These are phyloP conservation scores for Solanum chaucha DNA, from an alignment of 257 asterid species.

Conservation along the genomic window DNA sequence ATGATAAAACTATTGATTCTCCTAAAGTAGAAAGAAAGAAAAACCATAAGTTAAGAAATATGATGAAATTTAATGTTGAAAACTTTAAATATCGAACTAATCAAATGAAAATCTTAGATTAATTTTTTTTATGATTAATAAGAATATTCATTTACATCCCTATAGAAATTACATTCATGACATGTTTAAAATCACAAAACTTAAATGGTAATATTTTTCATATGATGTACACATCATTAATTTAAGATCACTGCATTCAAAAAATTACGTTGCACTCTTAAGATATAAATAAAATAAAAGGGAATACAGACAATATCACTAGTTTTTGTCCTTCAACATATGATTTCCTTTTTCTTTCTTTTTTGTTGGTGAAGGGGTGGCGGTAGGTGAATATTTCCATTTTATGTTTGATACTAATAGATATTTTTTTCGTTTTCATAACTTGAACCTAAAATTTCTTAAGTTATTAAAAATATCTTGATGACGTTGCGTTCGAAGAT, in stretches of 20 bases:
- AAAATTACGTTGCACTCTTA: too few relatives aligned
- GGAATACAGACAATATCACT: background rate
- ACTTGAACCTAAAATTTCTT: background rate
- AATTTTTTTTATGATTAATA: background rate
- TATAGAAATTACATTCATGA: background rate
- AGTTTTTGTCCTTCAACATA: background rate
- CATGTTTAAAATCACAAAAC: background rate
- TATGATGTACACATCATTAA: too few relatives aligned
- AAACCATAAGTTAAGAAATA: too few relatives aligned
- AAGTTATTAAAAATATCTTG: background rate
- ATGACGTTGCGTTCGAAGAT: background rate
- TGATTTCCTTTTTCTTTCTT: background rate
- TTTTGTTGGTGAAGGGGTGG: background rate
- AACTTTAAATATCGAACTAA: background rate
- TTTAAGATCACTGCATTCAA: too few relatives aligned
- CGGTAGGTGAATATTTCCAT: too few relatives aligned
- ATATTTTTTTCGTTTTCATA: background rate
- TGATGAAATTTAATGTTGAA: too few relatives aligned
- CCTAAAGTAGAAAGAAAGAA: background rate
- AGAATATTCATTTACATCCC: background rate
- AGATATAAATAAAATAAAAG: background rate
- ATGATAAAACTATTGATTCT: too few relatives aligned
- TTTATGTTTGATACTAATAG: too few relatives aligned
- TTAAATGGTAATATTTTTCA: background rate
- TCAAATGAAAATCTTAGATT: background rate